Evolutionary conservation across 768 basidiomycete genomes (phyloP).

Genomic region (Gymnopilus dilepis): DNA sequence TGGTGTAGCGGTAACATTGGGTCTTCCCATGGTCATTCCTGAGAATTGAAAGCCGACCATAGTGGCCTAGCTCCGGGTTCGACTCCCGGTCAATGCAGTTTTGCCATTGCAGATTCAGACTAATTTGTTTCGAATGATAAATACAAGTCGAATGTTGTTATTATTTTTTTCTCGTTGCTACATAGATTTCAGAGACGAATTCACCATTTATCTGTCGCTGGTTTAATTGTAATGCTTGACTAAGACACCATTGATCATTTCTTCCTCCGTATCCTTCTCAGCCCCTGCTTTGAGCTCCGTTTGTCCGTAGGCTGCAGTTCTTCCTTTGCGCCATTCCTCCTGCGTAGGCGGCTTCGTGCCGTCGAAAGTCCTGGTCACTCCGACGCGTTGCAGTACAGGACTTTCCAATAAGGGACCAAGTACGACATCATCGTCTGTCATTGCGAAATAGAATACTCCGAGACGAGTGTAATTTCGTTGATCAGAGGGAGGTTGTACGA

Average conservation of each 20-base stretch:
- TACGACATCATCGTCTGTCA: constrained; percentile 54
- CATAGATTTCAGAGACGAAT: too few species aligned
- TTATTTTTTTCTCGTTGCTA: too few species aligned
- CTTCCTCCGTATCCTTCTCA: constrained; percentile 54
- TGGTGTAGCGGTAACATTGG: constrained; percentile 55
- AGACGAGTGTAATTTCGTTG: constrained; percentile 55
- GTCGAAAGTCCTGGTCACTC: constrained; percentile 42
- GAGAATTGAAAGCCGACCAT: too few species aligned
- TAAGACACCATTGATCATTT: constrained; percentile 56
- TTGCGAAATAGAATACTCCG: constrained; percentile 63
- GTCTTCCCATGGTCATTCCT: constrained; percentile 88
- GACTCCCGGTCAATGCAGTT: constrained; percentile 48
- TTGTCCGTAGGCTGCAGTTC: constrained; percentile 58
- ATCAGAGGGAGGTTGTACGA: constrained; percentile 61
- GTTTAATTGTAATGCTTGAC: constrained; percentile 61
- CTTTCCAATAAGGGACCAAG: constrained; percentile 52
- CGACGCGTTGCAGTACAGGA: constrained; percentile 51
- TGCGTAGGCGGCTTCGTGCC: constrained; percentile 53
- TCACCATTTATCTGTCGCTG: neutral
- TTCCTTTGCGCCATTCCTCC: constrained; percentile 55
- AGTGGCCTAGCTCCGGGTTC: constrained; percentile 62
- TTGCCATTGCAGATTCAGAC: too few species aligned
- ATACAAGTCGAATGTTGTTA: too few species aligned
- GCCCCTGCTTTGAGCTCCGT: constrained; percentile 44
- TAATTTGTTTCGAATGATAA: too few species aligned